Evolutionary conservation across 208 protist species (phyloP), one percentile per base, ranked within the genome.

Genomic region (Angomonas desouzai): DNA sequence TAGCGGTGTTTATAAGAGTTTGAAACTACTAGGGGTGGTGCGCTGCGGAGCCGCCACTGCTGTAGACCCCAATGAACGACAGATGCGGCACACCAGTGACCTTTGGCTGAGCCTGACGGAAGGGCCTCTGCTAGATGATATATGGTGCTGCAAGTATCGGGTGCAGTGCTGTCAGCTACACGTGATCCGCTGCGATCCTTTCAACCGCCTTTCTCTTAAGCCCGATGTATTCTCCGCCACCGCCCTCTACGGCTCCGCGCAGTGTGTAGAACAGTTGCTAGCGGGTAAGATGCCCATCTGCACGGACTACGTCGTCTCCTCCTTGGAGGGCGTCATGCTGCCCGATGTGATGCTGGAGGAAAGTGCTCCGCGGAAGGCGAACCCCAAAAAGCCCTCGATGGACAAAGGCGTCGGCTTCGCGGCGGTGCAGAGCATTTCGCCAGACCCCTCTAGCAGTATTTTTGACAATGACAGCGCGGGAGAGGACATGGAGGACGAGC

Each of bases 81-180:
- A 49, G 7, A 61, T 38, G 62, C 76, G 83, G 3, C 77, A 87
- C 64, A 66, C 67, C 49, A 78, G 66, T 48, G 86, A 93, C 55
- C 64, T 95, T 18, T 95, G 89, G 86, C 56, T 95, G 29, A 84
- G 92, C 48, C 73, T 95, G 10, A 66, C 74, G 6, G 64, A 79
- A 25, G 86, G 84, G 0, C 86, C 84, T 1, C 71, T 86, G 29
- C 66, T 91, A 25, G 76, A 69, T n/a, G 84, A 93, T 48, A 67
- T 95, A 43, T 92, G 79, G 78, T 91, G 84, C 63, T 95, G 85
- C 33, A 86, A 85, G 0, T 91, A 83, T 30, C 79, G 78, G 45
- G 79, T 95, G 27, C 85, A 89, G 62, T 78, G 74, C n/a, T 92
- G 84, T 48, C 84, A 92, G 53, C 71, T 95, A 13, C 84, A 92